Base-by-base conservation (phyloP, 306 rosid genomes). In the Mucuna pruriens region DNA sequence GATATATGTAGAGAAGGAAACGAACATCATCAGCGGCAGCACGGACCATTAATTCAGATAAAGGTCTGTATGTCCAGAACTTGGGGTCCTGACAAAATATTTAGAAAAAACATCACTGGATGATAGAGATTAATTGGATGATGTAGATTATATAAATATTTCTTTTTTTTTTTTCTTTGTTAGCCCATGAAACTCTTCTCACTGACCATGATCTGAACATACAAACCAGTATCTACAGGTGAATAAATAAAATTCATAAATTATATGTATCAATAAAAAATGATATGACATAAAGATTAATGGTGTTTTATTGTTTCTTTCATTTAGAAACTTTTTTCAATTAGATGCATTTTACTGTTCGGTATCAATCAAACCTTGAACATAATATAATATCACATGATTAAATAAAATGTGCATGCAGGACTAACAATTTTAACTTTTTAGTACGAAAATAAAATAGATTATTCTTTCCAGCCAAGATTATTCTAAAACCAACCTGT, bases 11-110 rank as follows among this genome's bases (percentile, higher is more conserved):
- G 57, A 88, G 98, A 78, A 96, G 99, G 85, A 93, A 96, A 78
- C 99, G 98, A 65, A 96, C 99, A 82, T 96, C 98, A 84, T 92
- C 99, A 45, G 99, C 92, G 3, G 99, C 99, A 60, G 97, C 88
- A 40, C 94, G 98, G 84, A 96, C 87, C 99, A 96, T 96, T 84
- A 34, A 85, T 86, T 96, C 98, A 69, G 99, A 90, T 75, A 96
- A 80, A 79, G 99, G 99, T 79, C 99, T 87, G 84, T 92, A 86
- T 9, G 88, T 89, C 99, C 99, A 96, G 84, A 90, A 96, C 34
- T 90, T 86, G 54, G 99, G 97, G 79, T 96, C 99, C 99, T 96
- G 91, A 36, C 75, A 20, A 66, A 71, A 76, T 25, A 73, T 72
- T 52, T 29, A 81, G 51, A 78, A 63, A 84, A 44, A 54, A 34